Evolutionary conservation across 179 eudicot genomes (phyloP), one percentile per base, ranked within the genome.

Genomic region (Spergularia azorica): DNA sequence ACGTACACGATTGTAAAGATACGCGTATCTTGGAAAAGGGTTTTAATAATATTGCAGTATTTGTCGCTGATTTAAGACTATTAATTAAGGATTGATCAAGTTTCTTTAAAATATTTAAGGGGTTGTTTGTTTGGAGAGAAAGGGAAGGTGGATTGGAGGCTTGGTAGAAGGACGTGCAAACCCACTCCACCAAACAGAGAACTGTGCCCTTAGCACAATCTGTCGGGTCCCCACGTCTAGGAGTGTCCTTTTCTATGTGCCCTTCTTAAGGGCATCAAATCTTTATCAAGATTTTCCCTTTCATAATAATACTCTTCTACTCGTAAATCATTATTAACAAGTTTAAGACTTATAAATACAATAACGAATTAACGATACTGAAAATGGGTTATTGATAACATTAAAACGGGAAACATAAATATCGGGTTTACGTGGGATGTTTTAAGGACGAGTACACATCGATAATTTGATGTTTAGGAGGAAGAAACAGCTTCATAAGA

Each of bases 181-280:
- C 36, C 63, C 63, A 79, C 38, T 73, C 60, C 18, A 75, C 48
- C 67, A 50, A 80, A 76, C 79, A 76, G 32, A 76, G 65, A 62
- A 80, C 48, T 76, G 76, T 76, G 83, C 63, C 79, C 68, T 50
- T 76, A 57, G 51, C 72, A 71, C 60, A 76, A 17, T 36, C 11
- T 80, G 83, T 72, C 77, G 80, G 80, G 80, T 57, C 79, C 70
- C 57, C 67, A 54, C 72, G 38, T 64, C 43, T 54, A 64, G 59
- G 21, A 76, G 73, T 70, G 76, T 57, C 63, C 67, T 60, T 71
- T 64, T 32, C 43, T 52, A 43, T 58, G 63, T 70, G 70, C 58
- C 46, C 72, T 76, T 59, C 62, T 80, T 9, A 9, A 64, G 73
- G 79, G 83, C 62, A 80, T 80, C 79, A 80, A 76, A 80, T 80